These are phyloP conservation scores for Triangularia verruculosa DNA, from an alignment of 2,329 filamentous ascomycete species.

Conservation along the genomic window DNA sequence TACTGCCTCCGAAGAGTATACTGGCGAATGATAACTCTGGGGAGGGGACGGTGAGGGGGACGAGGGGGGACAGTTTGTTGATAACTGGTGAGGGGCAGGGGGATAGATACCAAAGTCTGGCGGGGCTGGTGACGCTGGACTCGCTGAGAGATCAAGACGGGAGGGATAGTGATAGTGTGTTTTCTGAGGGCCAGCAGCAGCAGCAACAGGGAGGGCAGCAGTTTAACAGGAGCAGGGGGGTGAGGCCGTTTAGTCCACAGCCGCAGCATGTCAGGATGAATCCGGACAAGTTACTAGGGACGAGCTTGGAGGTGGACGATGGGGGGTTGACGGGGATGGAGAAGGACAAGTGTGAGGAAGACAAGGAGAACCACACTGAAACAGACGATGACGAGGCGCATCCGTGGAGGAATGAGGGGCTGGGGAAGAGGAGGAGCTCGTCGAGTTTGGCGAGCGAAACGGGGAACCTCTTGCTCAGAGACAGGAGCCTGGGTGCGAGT, in stretches of 20 bases:
- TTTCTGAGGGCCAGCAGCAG: slow-evolving; percentile 40
- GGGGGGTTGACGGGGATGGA: slow-evolving; percentile 21
- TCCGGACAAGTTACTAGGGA: slow-evolving; percentile 32
- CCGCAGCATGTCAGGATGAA: slow-evolving; percentile 36
- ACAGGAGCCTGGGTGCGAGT: slow-evolving; percentile 15
- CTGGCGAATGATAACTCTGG: slow-evolving; percentile 44
- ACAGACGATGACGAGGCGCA: slow-evolving; percentile 21
- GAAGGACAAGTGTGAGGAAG: slow-evolving; percentile 3
- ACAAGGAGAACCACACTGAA: not conserved
- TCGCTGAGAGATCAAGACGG: slow-evolving; percentile 21
- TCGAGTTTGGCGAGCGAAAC: slow-evolving; percentile 15
- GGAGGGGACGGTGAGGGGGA: not conserved
- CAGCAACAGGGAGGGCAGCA: not conserved
- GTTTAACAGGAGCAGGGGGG: slow-evolving; percentile 50
- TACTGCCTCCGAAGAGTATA: slow-evolving; percentile 62
- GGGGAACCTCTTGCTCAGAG: slow-evolving; percentile 7
- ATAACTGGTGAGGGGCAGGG: slow-evolving; percentile 39
- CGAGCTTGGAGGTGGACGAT: slow-evolving; percentile 16
- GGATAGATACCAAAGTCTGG: slow-evolving; percentile 57
- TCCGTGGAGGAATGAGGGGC: slow-evolving; percentile 30
- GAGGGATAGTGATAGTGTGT: slow-evolving; percentile 50
- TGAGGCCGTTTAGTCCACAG: slow-evolving; percentile 60
- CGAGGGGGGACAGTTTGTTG: slow-evolving; percentile 52
- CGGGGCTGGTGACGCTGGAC: slow-evolving; percentile 28
- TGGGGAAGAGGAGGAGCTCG: slow-evolving; percentile 8